Evolutionary conservation across 1,284 basidiomycete genomes (phyloP).

Genomic region (Neotropicomus parvogracilis): DNA sequence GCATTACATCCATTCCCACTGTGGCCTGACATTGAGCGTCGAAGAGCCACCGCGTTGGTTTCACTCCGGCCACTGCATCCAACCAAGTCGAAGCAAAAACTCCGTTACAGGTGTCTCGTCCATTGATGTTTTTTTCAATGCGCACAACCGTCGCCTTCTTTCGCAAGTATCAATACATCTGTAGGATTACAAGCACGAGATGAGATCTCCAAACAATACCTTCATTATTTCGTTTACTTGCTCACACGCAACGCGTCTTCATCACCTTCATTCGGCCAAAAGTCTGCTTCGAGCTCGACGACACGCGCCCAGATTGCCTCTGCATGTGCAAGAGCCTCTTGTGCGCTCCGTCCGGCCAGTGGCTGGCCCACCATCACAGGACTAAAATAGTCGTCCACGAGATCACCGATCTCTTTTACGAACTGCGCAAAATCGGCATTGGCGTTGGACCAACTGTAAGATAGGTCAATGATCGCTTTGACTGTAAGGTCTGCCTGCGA

Average conservation of each 20-base stretch:
- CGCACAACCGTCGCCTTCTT: too few relatives aligned
- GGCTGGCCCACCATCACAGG: conserved; percentile 13
- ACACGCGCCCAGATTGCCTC: conserved; percentile 57
- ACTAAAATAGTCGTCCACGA: conserved; percentile 46
- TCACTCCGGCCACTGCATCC: too few relatives aligned
- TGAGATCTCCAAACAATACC: neutral
- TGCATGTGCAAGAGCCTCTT: conserved; percentile 31
- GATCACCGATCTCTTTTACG: conserved; percentile 49
- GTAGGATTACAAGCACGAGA: conserved; percentile 28
- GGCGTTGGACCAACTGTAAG: conserved; percentile 58
- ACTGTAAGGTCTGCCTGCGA: conserved; percentile 22
- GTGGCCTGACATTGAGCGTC: too few relatives aligned
- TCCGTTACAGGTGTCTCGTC: too few relatives aligned
- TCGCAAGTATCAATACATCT: conserved; percentile 30
- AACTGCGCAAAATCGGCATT: conserved; percentile 58
- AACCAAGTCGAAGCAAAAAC: too few relatives aligned
- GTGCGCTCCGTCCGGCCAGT: conserved; percentile 6
- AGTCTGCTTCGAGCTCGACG: conserved; percentile 56
- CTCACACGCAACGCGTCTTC: conserved; percentile 14
- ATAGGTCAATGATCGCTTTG: conserved; percentile 47
- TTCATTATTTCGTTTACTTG: neutral
- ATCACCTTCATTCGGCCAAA: conserved; percentile 48
- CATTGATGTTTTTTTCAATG: too few relatives aligned
- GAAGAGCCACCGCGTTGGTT: too few relatives aligned
- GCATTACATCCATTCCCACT: too few relatives aligned